A percentile compares a stretch with the other conserved stretches of the same genome.
phyloP scores from a whole-genome alignment of 208 protist species.

The Crithidia thermophila region DNA sequence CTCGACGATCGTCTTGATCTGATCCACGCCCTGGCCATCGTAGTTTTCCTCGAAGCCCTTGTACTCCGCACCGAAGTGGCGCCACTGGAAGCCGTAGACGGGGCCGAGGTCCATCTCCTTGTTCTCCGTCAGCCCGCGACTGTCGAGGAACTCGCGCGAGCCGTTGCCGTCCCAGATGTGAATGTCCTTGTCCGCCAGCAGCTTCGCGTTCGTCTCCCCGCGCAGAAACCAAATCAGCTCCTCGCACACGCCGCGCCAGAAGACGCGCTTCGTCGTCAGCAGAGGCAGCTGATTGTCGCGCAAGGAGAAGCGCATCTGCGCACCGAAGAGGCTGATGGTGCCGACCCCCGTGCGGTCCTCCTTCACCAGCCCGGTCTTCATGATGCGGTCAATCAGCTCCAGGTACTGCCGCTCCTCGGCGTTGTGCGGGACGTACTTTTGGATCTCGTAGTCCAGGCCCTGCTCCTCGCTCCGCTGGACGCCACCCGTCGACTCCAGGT shows the following conservation, averaged over 20 bases:
- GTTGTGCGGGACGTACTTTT: slow-evolving; percentile 83
- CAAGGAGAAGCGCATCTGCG: slow-evolving; percentile 97
- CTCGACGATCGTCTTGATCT: slow-evolving; percentile 94
- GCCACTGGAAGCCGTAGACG: slow-evolving; percentile 99
- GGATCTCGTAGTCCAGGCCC: slow-evolving; percentile 55
- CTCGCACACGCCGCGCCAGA: slow-evolving; percentile 97
- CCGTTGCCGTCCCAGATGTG: slow-evolving; percentile 99
- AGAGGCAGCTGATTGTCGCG: slow-evolving; percentile 94
- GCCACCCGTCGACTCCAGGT: slow-evolving; percentile 40
- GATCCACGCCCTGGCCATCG: slow-evolving; percentile 96
- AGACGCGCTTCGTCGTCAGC: slow-evolving; percentile 99
- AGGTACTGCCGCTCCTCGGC: slow-evolving; percentile 94
- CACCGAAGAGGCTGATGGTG: slow-evolving; percentile 96
- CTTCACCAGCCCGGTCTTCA: slow-evolving; percentile 74
- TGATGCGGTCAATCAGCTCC: slow-evolving; percentile 83
- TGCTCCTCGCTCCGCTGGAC: slow-evolving; percentile 34
- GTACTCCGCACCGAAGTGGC: slow-evolving; percentile 98
- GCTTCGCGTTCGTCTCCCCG: slow-evolving; percentile 95
- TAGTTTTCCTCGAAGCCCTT: slow-evolving; percentile 85
- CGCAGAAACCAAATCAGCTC: slow-evolving; percentile 99
- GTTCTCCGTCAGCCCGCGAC: slow-evolving; percentile 89
- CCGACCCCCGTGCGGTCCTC: slow-evolving; percentile 97
- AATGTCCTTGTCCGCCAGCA: slow-evolving; percentile 90
- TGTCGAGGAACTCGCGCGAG: slow-evolving; percentile 96
- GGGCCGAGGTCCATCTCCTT: slow-evolving; percentile 97